A percentile compares a stretch with the other conserved stretches of the same genome.
phyloP scores from a whole-genome alignment of 352 stramenopile genomes.

The Thalassiosira pacifica region DNA sequence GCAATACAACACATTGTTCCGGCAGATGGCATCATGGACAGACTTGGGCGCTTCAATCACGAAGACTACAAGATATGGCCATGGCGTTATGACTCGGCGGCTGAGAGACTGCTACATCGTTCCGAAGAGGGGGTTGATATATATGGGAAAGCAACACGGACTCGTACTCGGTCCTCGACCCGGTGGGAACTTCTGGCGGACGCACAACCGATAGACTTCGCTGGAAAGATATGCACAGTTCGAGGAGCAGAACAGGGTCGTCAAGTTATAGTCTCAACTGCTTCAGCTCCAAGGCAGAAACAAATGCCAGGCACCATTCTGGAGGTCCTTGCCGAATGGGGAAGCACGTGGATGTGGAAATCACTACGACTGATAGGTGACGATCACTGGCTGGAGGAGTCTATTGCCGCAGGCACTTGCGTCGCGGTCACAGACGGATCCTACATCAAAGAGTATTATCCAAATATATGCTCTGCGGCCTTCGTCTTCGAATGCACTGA shows the following conservation, averaged over 20 bases:
- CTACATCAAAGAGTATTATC: slow-evolving; percentile 20
- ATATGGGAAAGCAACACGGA: too few species aligned
- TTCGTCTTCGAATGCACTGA: slow-evolving; percentile 15
- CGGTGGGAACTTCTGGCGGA: too few species aligned
- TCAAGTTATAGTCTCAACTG: too few species aligned
- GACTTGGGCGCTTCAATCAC: neutral
- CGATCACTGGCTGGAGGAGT: neutral
- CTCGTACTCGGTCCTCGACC: too few species aligned
- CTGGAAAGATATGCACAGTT: too few species aligned
- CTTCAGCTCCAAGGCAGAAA: too few species aligned
- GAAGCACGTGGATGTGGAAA: slow-evolving; percentile 29
- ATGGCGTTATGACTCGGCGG: neutral
- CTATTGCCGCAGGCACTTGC: neutral
- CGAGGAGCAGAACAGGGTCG: too few species aligned
- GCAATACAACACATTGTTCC: neutral
- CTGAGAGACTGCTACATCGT: neutral
- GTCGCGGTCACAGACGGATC: slow-evolving; percentile 23
- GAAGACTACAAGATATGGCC: slow-evolving; percentile 1
- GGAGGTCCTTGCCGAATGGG: neutral
- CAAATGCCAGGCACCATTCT: neutral
- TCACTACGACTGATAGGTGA: slow-evolving; percentile 3
- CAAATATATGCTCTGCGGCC: slow-evolving; percentile 2
- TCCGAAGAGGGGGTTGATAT: too few species aligned
- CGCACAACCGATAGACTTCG: too few species aligned
- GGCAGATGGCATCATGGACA: neutral